Evolutionary conservation across 2,329 filamentous ascomycete genomes (phyloP), one percentile per base, ranked within the genome.

Genomic region (Rutstroemia sp.): DNA sequence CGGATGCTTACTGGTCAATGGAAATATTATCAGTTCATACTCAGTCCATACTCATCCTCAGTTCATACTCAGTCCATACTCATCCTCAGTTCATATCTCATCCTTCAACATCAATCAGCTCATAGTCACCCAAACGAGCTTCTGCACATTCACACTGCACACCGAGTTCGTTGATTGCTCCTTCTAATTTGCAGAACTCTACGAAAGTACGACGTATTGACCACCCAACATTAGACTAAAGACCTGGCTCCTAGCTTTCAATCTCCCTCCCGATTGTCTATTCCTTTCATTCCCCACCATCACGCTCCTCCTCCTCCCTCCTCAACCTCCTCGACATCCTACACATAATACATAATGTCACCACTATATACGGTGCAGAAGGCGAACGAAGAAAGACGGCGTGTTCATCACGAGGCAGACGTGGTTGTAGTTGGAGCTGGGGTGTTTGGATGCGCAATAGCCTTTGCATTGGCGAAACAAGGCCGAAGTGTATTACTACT

Each of bases 341-440:
- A 27, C 12, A 7, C 4, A 42, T 19, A 44, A 34, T 21, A 6
- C 45, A 55, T 18, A 38, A 56, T 56, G 54, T 39, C 54, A 47
- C n/a, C 21, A 39, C 3, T n/a, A 3, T 52, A 46, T 21, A 41
- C 14, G 1, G 8, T 47, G 27, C 10, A 52, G 23, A 44, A 45
- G 19, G 58, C 61, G 6, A 66, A 63, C 16, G 70, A 71, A 60
- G 72, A 78, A 62, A 74, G 78, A 58, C 77, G 81, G 62, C 70
- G 75, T 49, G 70, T 74, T 56, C 75, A 82, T 69, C 82, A 85
- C 69, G 82, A 86, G 67, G 82, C 82, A 61, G 94, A 99, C 67
- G 85, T 96, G 38, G 88, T 97, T 44, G 87, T 99, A 52, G 87
- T 99, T 39, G 94, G 94, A 63, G 94, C 90, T 2, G 94, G 94